Evolutionary conservation across 202 grass and related monocot species (phyloP).

Genomic region (Hordeum pubiflorum): DNA sequence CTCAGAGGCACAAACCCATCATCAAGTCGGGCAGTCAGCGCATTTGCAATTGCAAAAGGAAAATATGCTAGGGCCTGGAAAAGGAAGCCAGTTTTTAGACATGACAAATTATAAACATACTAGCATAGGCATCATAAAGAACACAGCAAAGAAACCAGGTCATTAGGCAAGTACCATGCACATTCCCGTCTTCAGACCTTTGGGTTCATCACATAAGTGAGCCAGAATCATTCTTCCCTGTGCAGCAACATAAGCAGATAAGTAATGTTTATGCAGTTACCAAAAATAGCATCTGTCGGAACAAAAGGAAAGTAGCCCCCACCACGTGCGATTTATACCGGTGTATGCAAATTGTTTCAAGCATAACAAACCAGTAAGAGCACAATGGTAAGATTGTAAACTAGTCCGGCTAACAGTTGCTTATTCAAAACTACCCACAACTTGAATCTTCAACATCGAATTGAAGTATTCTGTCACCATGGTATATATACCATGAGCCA

Average conservation of each 20-base stretch:
- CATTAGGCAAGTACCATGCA: conserved; percentile 80
- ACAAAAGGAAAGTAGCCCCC: neutral
- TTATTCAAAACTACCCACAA: neutral
- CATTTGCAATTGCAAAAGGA: conserved; percentile 92
- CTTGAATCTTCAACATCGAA: neutral
- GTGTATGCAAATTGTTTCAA: neutral
- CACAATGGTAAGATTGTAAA: conserved; percentile 1
- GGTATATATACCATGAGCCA: neutral
- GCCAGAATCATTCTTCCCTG: conserved; percentile 99
- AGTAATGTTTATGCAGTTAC: conserved; percentile 4
- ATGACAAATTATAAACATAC: neutral
- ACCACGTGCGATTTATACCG: neutral
- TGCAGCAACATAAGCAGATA: conserved; percentile 27
- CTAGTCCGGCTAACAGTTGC: neutral
- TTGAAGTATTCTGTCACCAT: neutral
- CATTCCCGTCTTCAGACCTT: conserved; percentile 98
- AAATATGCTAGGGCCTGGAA: conserved; percentile 78
- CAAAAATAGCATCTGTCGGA: neutral
- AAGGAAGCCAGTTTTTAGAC: conserved; percentile 10
- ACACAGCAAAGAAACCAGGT: neutral
- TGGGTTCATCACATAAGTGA: conserved; percentile 97
- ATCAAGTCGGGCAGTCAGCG: conserved; percentile 72
- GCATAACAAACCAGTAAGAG: neutral
- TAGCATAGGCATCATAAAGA: neutral
- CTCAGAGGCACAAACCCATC: conserved; percentile 58